These are phyloP conservation scores for Planoprotostelium fungivorum DNA, from an alignment of 78 protist species.

Conservation along the genomic window DNA sequence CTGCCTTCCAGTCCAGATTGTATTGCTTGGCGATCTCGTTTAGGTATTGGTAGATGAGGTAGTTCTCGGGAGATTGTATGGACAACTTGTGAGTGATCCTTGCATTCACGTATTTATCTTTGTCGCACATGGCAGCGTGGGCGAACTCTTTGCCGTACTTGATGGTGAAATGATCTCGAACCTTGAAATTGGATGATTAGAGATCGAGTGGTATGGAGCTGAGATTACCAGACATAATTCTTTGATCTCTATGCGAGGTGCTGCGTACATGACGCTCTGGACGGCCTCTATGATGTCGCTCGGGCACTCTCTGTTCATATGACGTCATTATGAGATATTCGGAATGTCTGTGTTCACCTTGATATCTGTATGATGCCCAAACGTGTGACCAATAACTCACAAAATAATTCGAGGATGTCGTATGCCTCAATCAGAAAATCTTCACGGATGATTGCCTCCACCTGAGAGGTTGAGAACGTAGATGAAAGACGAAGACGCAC, in stretches of 20 bases:
- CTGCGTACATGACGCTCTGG: constrained; percentile 49
- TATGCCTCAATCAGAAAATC: constrained; percentile 40
- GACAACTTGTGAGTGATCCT: constrained; percentile 39
- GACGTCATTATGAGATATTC: background rate
- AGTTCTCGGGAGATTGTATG: constrained; percentile 33
- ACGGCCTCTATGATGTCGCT: constrained; percentile 41
- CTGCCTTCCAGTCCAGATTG: constrained; percentile 27
- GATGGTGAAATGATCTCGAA: constrained; percentile 26
- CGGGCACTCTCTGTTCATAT: constrained; percentile 31
- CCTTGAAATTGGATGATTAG: background rate
- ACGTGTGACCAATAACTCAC: constrained; percentile 36
- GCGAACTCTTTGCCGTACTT: constrained; percentile 38
- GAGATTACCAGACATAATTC: constrained; percentile 9
- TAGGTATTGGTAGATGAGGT: constrained; percentile 27
- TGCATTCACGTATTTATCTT: constrained; percentile 36
- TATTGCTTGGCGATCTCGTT: constrained; percentile 28
- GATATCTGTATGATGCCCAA: constrained; percentile 11
- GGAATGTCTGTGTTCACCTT: constrained; percentile 1
- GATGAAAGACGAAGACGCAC: background rate
- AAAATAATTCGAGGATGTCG: constrained; percentile 28
- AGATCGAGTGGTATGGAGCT: background rate
- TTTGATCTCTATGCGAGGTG: constrained; percentile 52
- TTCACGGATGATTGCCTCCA: constrained; percentile 49
- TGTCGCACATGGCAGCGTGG: constrained; percentile 25
- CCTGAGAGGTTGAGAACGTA: background rate